A percentile compares a stretch with the other conserved stretches of the same genome.
Conservation (phyloP, 306 rosid species). For the Styphnolobium japonicum region DNA sequence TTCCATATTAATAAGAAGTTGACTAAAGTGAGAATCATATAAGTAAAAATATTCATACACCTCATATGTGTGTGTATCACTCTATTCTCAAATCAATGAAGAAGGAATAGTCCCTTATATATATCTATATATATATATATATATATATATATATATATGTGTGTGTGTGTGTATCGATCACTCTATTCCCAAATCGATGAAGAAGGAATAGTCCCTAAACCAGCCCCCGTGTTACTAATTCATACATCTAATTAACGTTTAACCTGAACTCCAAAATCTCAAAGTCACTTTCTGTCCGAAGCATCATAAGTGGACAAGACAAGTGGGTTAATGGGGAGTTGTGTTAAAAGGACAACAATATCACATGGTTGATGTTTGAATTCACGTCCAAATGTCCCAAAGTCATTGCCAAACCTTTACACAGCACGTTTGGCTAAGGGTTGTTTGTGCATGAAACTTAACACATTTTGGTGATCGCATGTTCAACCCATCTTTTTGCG, state of each 20-base stretch:
- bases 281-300: conserved; percentile 31
- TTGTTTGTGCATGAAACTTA: not conserved
- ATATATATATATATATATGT: too few species aligned
- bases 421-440: not conserved
- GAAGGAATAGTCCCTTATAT: too few species aligned
- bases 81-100: too few species aligned
- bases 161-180: too few species aligned
- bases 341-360: conserved; percentile 9
- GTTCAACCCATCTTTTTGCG: not conserved
- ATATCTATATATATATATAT: too few species aligned
- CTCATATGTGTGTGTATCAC: too few species aligned
- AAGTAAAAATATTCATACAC: too few species aligned
- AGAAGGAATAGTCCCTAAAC: too few species aligned
- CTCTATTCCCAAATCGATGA: too few species aligned
- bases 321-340: not conserved
- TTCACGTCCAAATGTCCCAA: conserved; percentile 22
- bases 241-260: not conserved
- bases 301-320: conserved; percentile 14
- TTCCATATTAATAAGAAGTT: too few species aligned
- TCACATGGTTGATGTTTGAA: conserved; percentile 30
- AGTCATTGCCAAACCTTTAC: not conserved
- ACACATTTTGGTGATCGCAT: not conserved
- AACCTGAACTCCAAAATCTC: not conserved
- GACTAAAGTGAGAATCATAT: too few species aligned
- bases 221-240: too few species aligned